These are phyloP conservation scores for Biscogniauxia mediterranea DNA, from an alignment of 2,329 filamentous ascomycete genomes.

Conservation along the genomic window DNA sequence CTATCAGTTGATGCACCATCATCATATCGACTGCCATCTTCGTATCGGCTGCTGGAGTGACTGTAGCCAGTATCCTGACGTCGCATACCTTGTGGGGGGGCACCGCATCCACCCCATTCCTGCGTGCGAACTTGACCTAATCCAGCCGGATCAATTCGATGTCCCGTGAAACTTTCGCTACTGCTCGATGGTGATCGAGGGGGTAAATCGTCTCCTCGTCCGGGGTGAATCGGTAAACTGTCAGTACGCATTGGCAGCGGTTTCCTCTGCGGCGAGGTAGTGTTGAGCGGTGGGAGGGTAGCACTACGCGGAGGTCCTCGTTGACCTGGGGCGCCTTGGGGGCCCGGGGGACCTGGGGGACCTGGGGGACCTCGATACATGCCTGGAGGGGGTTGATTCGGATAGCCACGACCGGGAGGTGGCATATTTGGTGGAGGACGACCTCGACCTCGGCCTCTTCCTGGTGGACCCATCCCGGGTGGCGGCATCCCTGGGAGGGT, in stretches of 20 bases:
- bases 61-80: constrained; percentile 39
- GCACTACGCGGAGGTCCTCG: constrained; percentile 12
- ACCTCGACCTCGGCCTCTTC: constrained; percentile 25
- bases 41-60: constrained; percentile 41
- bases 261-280: constrained; percentile 48
- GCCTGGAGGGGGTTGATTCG: constrained; percentile 26
- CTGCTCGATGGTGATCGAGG: constrained; percentile 38
- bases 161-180: constrained; percentile 38
- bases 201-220: constrained; percentile 40
- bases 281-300: constrained; percentile 33
- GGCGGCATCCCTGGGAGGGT: constrained; percentile 31
- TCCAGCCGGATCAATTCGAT: constrained; percentile 47
- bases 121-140: constrained; percentile 45
- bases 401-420: constrained; percentile 27
- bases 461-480: constrained; percentile 16
- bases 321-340: constrained; percentile 21
- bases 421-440: constrained; percentile 28
- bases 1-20: constrained; percentile 64
- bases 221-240: constrained; percentile 37
- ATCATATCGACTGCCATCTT: constrained; percentile 58
- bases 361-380: constrained; percentile 27
- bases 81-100: constrained; percentile 15
- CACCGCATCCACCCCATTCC: constrained; percentile 27
- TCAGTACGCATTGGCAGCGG: constrained; percentile 45
- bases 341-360: constrained; percentile 19